A percentile compares a stretch with the other conserved stretches of the same genome.
phyloP scores from a whole-genome alignment of 306 rosid genomes.

The Dicorynia guianensis region DNA sequence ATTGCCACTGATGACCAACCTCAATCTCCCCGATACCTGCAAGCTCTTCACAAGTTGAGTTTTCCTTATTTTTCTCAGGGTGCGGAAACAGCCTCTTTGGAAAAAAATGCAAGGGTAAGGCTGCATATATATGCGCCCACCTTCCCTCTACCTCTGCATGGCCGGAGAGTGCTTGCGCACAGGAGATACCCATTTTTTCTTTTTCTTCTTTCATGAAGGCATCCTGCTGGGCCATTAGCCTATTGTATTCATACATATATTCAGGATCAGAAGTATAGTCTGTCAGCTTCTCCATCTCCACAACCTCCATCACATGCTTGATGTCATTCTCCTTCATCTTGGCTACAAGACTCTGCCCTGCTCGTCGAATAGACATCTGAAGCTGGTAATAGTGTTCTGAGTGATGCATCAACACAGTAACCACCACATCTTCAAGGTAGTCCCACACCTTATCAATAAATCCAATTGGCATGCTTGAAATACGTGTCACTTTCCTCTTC shows the following conservation, averaged over 20 bases:
- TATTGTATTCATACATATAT: slow-evolving; percentile 40
- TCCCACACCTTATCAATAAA: slow-evolving; percentile 53
- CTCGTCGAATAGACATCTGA: slow-evolving; percentile 27
- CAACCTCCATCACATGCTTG: slow-evolving; percentile 41
- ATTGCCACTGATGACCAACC: slow-evolving; percentile 29
- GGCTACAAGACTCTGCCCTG: slow-evolving; percentile 18
- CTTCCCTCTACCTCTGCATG: too few relatives aligned
- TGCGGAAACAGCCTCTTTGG: too few relatives aligned
- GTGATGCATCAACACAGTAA: slow-evolving; percentile 35
- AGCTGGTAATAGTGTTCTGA: slow-evolving; percentile 54
- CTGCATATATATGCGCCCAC: too few relatives aligned
- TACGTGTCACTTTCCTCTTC: slow-evolving; percentile 43
- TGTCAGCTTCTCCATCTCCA: slow-evolving; percentile 60
- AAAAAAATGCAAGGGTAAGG: too few relatives aligned
- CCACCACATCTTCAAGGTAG: slow-evolving; percentile 47
- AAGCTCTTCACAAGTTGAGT: not conserved
- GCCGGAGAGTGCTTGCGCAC: too few relatives aligned
- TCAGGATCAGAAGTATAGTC: slow-evolving; percentile 60
- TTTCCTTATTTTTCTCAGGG: not conserved
- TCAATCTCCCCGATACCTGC: slow-evolving; percentile 52
- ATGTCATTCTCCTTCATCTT: slow-evolving; percentile 44
- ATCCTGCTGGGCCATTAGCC: slow-evolving; percentile 38
- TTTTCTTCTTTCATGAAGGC: not conserved
- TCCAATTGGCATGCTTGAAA: slow-evolving; percentile 35
- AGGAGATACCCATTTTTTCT: too few relatives aligned